phyloP scores from a whole-genome alignment of 106 monocot species.

The Acorus gramineus region DNA sequence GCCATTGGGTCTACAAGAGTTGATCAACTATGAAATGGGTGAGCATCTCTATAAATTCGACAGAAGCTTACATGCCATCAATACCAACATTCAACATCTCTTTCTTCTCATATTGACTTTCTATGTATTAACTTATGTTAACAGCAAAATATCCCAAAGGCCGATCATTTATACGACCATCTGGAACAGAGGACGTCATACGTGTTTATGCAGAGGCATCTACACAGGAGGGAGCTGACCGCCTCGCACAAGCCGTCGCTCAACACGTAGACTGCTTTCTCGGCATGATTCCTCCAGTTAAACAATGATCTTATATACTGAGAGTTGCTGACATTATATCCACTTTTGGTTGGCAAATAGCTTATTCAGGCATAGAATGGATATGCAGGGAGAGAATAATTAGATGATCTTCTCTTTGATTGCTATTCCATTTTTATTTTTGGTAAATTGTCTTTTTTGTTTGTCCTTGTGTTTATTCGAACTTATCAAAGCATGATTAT shows the following conservation, averaged over 20 bases:
- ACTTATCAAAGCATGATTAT: too few species aligned
- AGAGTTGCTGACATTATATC: too few species aligned
- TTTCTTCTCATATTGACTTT: background rate
- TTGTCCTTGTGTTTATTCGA: too few species aligned
- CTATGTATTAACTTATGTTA: background rate
- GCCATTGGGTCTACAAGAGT: conserved; percentile 58
- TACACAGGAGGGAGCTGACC: conserved; percentile 64
- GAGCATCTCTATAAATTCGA: background rate
- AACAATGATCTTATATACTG: too few species aligned
- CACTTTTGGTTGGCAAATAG: too few species aligned
- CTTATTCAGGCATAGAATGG: too few species aligned
- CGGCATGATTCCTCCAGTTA: conserved; percentile 1
- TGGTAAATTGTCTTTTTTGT: too few species aligned
- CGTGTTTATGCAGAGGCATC: conserved; percentile 87
- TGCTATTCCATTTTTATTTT: too few species aligned
- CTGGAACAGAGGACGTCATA: conserved; percentile 84
- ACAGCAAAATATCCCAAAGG: conserved; percentile 60
- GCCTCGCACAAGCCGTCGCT: conserved; percentile 49
- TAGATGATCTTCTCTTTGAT: too few species aligned
- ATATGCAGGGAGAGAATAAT: too few species aligned
- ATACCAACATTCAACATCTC: too few species aligned
- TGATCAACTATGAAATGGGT: conserved; percentile 65
- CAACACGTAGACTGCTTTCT: conserved; percentile 46
- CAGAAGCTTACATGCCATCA: too few species aligned
- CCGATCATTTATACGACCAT: conserved; percentile 77